Conservation (phyloP, 2,329 filamentous ascomycete genomes). For the Colletotrichum aenigma region DNA sequence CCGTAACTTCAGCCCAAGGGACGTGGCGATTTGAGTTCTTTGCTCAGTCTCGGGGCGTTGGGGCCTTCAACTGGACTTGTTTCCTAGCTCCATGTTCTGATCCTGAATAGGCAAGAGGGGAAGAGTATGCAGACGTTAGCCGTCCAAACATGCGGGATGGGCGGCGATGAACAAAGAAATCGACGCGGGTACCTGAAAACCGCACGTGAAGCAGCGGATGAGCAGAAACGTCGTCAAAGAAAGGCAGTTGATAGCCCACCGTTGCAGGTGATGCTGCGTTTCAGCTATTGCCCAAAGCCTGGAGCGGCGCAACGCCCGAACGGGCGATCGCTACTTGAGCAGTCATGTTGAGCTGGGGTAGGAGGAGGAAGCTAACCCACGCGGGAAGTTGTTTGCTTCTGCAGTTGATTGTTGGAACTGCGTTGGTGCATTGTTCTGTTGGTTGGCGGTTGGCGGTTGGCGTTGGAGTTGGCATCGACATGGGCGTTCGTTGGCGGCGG, state of each 20-base stretch:
- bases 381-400: neutral
- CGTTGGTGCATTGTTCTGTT: neutral
- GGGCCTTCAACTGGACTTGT: neutral
- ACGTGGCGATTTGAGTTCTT: neutral
- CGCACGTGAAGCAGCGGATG: neutral
- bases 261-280: constrained; percentile 7
- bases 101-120: neutral
- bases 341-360: neutral
- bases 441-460: neutral
- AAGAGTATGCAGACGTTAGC: neutral
- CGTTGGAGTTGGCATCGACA: neutral
- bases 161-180: neutral
- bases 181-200: neutral
- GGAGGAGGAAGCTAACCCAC: neutral
- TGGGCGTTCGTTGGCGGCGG: neutral
- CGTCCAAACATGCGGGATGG: neutral
- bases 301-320: constrained; percentile 5
- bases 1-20: neutral
- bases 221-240: neutral
- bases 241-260: neutral
- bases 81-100: neutral
- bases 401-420: neutral
- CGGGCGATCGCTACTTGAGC: neutral
- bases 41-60: neutral
- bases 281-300: neutral